These are phyloP conservation scores for Penicilliopsis zonata DNA, from an alignment of 495 filamentous ascomycete species.

Conservation along the genomic window DNA sequence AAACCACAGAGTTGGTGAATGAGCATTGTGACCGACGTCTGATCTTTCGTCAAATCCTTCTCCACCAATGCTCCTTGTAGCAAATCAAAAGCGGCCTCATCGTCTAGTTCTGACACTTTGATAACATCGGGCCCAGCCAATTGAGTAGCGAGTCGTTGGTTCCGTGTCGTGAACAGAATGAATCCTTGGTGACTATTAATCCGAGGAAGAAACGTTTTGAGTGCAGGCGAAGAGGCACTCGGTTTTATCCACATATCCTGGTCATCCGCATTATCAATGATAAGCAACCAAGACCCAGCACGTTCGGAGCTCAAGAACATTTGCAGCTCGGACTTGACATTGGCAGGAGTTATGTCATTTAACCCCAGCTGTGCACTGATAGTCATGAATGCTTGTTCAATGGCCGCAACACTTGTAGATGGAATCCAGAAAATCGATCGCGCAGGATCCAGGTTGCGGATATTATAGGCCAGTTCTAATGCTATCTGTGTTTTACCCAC, in stretches of 20 bases:
- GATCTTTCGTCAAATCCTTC: slow-evolving; percentile 8
- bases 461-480: slow-evolving; percentile 30
- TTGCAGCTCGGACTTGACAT: slow-evolving; percentile 14
- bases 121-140: slow-evolving; percentile 11
- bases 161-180: slow-evolving; percentile 17
- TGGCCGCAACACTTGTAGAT: slow-evolving; percentile 18
- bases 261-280: slow-evolving; percentile 26
- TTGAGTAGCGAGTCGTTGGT: slow-evolving; percentile 10
- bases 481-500: slow-evolving; percentile 41
- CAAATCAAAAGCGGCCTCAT: slow-evolving; percentile 6
- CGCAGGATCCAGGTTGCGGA: slow-evolving; percentile 18
- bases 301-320: slow-evolving; percentile 10
- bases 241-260: slow-evolving; percentile 7
- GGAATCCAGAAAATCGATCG: slow-evolving; percentile 39
- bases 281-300: slow-evolving; percentile 19
- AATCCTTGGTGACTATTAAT: slow-evolving; percentile 25
- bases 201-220: slow-evolving; percentile 26
- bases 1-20: slow-evolving; percentile 25
- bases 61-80: slow-evolving; percentile 7
- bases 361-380: slow-evolving; percentile 19
- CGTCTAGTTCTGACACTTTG: slow-evolving; percentile 8
- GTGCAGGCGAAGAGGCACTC: slow-evolving; percentile 1
- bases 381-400: slow-evolving; percentile 29
- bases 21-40: slow-evolving; percentile 11
- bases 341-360: slow-evolving; percentile 6